Base-by-base conservation (phyloP, 2,329 filamentous ascomycete species). In the Aureobasidium sp. region DNA sequence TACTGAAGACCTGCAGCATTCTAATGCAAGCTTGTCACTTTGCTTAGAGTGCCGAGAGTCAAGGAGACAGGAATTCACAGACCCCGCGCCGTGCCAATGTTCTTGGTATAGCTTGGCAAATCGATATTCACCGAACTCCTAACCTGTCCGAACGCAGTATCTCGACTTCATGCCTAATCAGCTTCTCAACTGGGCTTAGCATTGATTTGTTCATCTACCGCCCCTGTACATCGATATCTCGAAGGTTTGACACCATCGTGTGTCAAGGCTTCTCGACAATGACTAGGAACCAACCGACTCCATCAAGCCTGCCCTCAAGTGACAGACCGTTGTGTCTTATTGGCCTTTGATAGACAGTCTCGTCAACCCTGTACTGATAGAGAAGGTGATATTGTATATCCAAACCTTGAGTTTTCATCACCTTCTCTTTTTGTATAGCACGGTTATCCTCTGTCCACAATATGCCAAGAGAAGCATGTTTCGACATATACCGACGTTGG, bases 21-120 rank as follows among this genome's bases (percentile, higher is more conserved):
- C 22, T 50, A 50, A 22, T 34, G 47, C 47, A 50, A 30, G 35
- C 47, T 40, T 37, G 32, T 10, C 4, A 6, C 1, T 27, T 38
- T 50, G 47, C 35, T 40, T 21, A 40, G 35, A 50, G 25, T 32
- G 47, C 47, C 47, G 21, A 50, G 45, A 24, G n/a, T 30, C 16
- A 11, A 39, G 2, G 17, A 30, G 1, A 37, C 32, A 12, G 6
- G 10, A 17, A 29, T 14, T 19, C 12, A 17, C 30, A 27, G 30
- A 25, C 47, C 35, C 47, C 47, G 47, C 47, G 35, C 35, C 32
- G 35, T 40, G 47, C 47, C 47, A 50, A 50, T 50, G 47, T 32
- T 50, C 47, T 50, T 50, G 47, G 47, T 50, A 40, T 40, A 50
- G 47, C 47, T 50, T 50, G 47, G 47, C 47, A 40, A 24, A 38